Base-by-base conservation (phyloP, 495 filamentous ascomycete genomes). In the Tetracladium marchalianum region DNA sequence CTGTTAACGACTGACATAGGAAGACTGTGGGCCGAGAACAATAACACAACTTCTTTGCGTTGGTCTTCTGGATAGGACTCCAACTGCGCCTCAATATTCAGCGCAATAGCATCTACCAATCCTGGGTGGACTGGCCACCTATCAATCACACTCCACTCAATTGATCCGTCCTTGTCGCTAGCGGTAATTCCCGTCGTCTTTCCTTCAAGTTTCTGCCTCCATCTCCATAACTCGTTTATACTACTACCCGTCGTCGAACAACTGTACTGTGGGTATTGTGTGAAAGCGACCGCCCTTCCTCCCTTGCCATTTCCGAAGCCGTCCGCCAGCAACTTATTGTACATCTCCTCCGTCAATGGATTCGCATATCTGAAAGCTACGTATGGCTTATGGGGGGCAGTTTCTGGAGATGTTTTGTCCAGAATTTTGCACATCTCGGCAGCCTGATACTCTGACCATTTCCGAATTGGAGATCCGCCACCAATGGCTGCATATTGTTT, bases 231-330 rank as follows among this genome's bases (percentile, higher is more conserved):
- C 67, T 99, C 93, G 57, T 97, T 99, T 43, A 99, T 63, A 39
- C 85, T 92, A 65, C 87, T 94, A 32, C 93, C 93, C 1, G 93
- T 99, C 6, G 93, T 99, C 18, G 87, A 94, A 66, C 93, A 99
- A n/a, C 85, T 92, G 62, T 99, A 99, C 61, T 99, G 93, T 16
- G 93, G 93, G 55, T 99, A 99, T 62, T 99, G 93, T 4, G 92
- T 95, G 63, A 97, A 99, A 1, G 93, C 93, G 6, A 99, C 87
- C 4, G 93, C 93, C 42, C 93, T 78, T 0, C 89, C 89, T 11
- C 88, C 88, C 49, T 79, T 85, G 1, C 88, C 89, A 19, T 77
- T 75, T 32, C 86, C 87, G 55, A 99, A 90, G 0, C 93, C 93
- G 65, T 99, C 93, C 18, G 75, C 79, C 36, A 96, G 63, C 47